phyloP scores from a whole-genome alignment of 495 filamentous ascomycete genomes.

The Penicillium herquei region DNA sequence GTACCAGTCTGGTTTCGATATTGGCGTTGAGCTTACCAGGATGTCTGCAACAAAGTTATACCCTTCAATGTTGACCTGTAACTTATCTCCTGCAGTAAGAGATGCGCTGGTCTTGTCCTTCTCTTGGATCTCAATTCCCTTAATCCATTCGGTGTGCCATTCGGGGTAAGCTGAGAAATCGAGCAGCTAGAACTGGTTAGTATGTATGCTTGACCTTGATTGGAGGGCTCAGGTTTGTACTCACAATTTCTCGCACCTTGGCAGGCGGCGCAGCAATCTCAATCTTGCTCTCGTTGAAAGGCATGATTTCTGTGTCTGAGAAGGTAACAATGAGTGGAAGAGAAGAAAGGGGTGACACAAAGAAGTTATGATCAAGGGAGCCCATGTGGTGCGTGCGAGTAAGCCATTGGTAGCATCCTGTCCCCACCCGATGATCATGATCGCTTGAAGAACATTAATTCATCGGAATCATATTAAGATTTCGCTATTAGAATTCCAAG shows the following conservation, averaged over 20 bases:
- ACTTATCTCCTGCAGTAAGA: slow-evolving; percentile 19
- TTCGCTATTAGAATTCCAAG: no score
- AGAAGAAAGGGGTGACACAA: not conserved
- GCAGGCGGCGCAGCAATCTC: slow-evolving; percentile 28
- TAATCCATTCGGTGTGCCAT: slow-evolving; percentile 30
- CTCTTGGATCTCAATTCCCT: slow-evolving; percentile 17
- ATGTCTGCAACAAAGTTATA: slow-evolving; percentile 28
- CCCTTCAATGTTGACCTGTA: slow-evolving; percentile 24
- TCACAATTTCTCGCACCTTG: slow-evolving; percentile 31
- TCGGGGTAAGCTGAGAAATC: slow-evolving; percentile 25
- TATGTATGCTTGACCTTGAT: not conserved
- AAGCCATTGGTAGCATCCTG: not conserved
- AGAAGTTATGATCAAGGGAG: no score
- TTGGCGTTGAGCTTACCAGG: slow-evolving; percentile 10
- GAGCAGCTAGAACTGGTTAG: slow-evolving; percentile 16
- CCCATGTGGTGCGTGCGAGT: not conserved
- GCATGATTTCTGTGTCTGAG: slow-evolving; percentile 4
- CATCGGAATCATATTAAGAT: no score
- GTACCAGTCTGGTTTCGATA: not conserved
- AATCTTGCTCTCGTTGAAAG: slow-evolving; percentile 21
- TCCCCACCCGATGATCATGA: no score
- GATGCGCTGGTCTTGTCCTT: slow-evolving; percentile 12
- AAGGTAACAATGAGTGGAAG: not conserved
- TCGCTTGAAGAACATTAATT: no score
- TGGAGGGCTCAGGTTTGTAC: not conserved